Evolutionary conservation across 2,329 filamentous ascomycete genomes (phyloP).

Genomic region (Taxawa tesnikishii): DNA sequence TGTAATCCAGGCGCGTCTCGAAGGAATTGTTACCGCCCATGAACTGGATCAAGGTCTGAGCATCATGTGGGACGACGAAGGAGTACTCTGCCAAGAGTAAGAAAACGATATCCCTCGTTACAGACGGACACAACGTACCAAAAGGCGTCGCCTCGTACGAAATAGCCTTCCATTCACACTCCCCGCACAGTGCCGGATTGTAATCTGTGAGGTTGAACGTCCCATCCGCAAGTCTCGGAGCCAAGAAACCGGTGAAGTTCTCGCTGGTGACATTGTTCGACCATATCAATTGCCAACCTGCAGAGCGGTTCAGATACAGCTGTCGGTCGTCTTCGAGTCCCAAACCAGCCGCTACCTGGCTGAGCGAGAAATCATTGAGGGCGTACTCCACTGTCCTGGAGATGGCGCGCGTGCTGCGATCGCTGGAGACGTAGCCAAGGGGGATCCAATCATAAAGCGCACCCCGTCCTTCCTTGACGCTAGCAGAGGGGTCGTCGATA

Average conservation of each 20-base stretch:
- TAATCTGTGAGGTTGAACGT: conserved; percentile 35
- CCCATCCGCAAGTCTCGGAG: conserved; percentile 23
- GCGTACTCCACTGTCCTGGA: conserved; percentile 56
- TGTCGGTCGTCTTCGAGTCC: conserved; percentile 36
- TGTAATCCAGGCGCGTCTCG: conserved; percentile 25
- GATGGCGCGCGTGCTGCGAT: conserved; percentile 45
- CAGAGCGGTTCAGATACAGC: conserved; percentile 50
- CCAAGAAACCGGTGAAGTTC: conserved; percentile 30
- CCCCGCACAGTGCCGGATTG: conserved; percentile 43
- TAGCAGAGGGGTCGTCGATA: conserved; percentile 43
- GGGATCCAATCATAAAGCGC: conserved; percentile 57
- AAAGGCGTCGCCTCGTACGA: conserved; percentile 51
- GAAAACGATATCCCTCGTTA: too few species aligned
- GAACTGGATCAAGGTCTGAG: conserved; percentile 27
- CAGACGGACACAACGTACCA: too few species aligned
- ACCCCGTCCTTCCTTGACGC: conserved; percentile 55
- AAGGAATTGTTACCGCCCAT: conserved; percentile 28
- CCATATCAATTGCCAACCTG: conserved; percentile 57
- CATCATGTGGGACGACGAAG: conserved; percentile 30
- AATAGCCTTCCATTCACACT: conserved; percentile 53
- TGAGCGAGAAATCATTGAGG: conserved; percentile 55
- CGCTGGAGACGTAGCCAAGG: conserved; percentile 53
- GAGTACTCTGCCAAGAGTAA: conserved; percentile 41
- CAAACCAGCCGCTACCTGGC: conserved; percentile 37
- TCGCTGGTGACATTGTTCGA: conserved; percentile 26